Percentiles rank a stretch among this genome's conserved stretches.
Evolutionary conservation across 2,329 filamentous ascomycete genomes (phyloP).

Genomic region (Aschersonia sp.): DNA sequence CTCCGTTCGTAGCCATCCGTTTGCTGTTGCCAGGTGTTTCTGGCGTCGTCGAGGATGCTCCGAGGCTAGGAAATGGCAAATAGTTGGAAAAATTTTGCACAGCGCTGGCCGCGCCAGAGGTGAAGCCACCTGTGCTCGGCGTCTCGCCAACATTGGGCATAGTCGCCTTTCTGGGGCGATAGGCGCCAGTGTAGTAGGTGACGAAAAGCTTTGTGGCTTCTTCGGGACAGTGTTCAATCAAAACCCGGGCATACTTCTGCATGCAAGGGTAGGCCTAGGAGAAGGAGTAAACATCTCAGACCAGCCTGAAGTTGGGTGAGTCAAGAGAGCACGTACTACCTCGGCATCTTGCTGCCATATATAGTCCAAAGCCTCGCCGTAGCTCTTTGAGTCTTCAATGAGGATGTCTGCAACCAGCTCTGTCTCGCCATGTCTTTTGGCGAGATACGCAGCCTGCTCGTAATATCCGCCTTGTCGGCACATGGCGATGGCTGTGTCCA

Average conservation of each 20-base stretch:
- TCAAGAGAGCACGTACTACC: constrained; percentile 35
- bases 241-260: constrained; percentile 87
- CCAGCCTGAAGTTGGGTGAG: not conserved
- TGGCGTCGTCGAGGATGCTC: constrained; percentile 39
- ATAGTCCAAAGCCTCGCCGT: constrained; percentile 76
- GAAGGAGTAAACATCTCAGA: not conserved
- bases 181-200: constrained; percentile 84
- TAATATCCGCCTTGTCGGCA: constrained; percentile 94
- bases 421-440: constrained; percentile 84
- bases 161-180: constrained; percentile 49
- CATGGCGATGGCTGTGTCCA: constrained; percentile 95
- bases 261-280: constrained; percentile 67
- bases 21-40: constrained; percentile 32
- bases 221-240: constrained; percentile 73
- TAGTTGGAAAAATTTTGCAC: constrained; percentile 77
- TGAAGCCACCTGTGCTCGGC: constrained; percentile 28
- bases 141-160: constrained; percentile 20
- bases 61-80: constrained; percentile 77
- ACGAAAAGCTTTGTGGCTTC: constrained; percentile 81
- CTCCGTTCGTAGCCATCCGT: constrained; percentile 35
- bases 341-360: constrained; percentile 78
- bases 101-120: constrained; percentile 52
- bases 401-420: constrained; percentile 90
- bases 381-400: constrained; percentile 88
- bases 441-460: constrained; percentile 90